Evolutionary conservation across 2,329 filamentous ascomycete species (phyloP).

Genomic region (Penicillium sp.): DNA sequence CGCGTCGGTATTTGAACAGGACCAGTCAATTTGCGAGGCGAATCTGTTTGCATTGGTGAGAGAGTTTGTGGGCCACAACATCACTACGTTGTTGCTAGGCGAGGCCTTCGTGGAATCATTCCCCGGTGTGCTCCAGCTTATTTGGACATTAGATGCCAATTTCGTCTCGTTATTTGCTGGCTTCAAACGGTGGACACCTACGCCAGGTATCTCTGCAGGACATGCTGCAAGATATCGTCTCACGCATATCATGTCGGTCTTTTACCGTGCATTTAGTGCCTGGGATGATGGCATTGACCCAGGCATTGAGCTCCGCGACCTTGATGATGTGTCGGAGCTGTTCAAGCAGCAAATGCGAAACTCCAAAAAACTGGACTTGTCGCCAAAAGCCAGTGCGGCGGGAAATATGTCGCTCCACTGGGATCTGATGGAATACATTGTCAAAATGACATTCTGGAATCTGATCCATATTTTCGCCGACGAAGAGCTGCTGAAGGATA

Average conservation of each 20-base stretch:
- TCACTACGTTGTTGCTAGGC: slow-evolving; percentile 53
- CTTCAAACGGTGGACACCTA: slow-evolving; percentile 56
- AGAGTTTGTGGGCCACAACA: slow-evolving; percentile 56
- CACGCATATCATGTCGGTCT: slow-evolving; percentile 40
- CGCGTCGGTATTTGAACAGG: slow-evolving; percentile 44
- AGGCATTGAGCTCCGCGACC: slow-evolving; percentile 46
- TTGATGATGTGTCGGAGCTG: slow-evolving; percentile 50
- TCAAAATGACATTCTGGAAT: slow-evolving; percentile 55
- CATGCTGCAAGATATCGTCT: slow-evolving; percentile 48
- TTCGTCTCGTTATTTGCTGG: slow-evolving; percentile 57
- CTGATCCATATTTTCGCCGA: slow-evolving; percentile 48
- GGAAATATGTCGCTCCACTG: slow-evolving; percentile 54
- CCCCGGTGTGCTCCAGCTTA: slow-evolving; percentile 54
- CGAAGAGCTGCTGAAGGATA: slow-evolving; percentile 39
- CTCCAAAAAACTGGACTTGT: slow-evolving; percentile 40
- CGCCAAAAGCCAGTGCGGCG: slow-evolving; percentile 38
- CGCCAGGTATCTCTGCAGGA: slow-evolving; percentile 51
- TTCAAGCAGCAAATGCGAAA: slow-evolving; percentile 44
- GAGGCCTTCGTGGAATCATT: slow-evolving; percentile 53
- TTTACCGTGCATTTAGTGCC: slow-evolving; percentile 45
- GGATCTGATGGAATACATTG: slow-evolving; percentile 56
- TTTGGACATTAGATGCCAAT: slow-evolving; percentile 56
- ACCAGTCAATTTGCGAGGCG: slow-evolving; percentile 50
- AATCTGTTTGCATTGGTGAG: slow-evolving; percentile 54
- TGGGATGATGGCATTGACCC: slow-evolving; percentile 45